Base-by-base conservation (phyloP, 2,329 filamentous ascomycete genomes). In the Colletotrichum cereale region DNA sequence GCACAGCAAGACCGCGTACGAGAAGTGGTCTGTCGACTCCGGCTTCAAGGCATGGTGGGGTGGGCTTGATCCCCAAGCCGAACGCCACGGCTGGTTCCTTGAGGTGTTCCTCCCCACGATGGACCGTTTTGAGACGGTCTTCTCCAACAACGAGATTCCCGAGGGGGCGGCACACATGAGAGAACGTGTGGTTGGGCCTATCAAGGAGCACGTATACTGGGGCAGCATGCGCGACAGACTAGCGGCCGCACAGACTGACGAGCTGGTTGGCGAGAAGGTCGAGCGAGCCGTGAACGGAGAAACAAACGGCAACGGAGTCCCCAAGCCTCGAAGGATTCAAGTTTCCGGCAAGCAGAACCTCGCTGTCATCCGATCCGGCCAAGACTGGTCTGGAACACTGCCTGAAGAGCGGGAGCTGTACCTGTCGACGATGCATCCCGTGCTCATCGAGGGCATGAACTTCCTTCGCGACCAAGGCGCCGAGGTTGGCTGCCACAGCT, bases 171-270 rank as follows among this genome's bases (percentile, higher is more conserved):
- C 81, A 10, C 76, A 83, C 69, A 81, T 86, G 82, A 74, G 80
- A 5, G 78, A 80, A 5, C 71, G 72, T 2, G 75, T 83, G 6
- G 81, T 79, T 24, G 82, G 81, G 0, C 77, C 78, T n/a, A n/a
- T 86, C n/a, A 73, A 78, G 47, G 82, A 86, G 74, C 84, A 86
- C 73, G 82, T 78, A 1, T 86, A 86, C 73, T 86, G 83, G 82
- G 84, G 83, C 2, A 84, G 82, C 73, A 84, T 84, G 83, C 79
- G 83, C 18, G 83, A 86, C 71, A 79, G 84, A 6, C 67, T 86
- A 16, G 77, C 84, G 2, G 75, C 75, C 2, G 76, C 80, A 7
- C 84, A 85, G 73, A 80, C 76, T 29, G 80, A 84, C 73, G 65
- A 69, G 4, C 73, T 85, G 2, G 62, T 73, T 0, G 80, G 80